Conservation (phyloP, 2,329 filamentous ascomycete species). For the Exserohilum turcica region DNA sequence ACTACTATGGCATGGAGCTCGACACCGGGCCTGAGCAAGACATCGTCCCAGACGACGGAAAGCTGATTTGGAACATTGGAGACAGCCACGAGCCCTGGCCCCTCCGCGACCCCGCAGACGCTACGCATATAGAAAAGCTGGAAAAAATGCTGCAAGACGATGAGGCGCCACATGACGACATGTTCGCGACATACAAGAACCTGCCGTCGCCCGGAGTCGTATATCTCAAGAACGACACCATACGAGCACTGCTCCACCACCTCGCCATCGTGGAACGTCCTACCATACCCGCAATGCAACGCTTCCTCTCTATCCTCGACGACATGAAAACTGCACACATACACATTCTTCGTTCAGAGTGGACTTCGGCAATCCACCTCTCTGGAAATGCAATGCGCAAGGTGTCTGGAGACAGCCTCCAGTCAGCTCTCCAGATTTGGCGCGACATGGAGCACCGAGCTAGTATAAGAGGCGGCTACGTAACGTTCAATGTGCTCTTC, state of each 20-base stretch:
- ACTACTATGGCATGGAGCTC: constrained; percentile 51
- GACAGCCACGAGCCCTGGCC: constrained; percentile 43
- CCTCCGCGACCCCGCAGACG: constrained; percentile 38
- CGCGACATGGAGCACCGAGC: constrained; percentile 82
- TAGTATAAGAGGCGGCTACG: constrained; percentile 67
- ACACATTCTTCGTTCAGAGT: constrained; percentile 69
- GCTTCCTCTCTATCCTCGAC: constrained; percentile 81
- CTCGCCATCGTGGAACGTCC: constrained; percentile 68
- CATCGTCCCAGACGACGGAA: constrained; percentile 38
- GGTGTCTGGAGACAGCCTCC: constrained; percentile 64
- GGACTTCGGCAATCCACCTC: constrained; percentile 83
- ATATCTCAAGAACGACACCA: constrained; percentile 56
- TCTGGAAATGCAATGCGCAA: constrained; percentile 71
- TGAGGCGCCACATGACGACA: constrained; percentile 51
- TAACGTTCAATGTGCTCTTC: constrained; percentile 95
- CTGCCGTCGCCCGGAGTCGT: constrained; percentile 60
- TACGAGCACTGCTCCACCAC: constrained; percentile 69
- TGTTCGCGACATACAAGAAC: constrained; percentile 60
- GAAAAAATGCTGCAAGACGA: constrained; percentile 52
- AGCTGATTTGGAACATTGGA: constrained; percentile 40
- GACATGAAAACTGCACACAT: constrained; percentile 80
- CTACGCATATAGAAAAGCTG: constrained; percentile 41
- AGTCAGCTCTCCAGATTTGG: constrained; percentile 79
- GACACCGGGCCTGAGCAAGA: constrained; percentile 34
- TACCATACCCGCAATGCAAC: constrained; percentile 66